These are phyloP conservation scores for Funneliformis caledonium DNA, from an alignment of 371 early-diverging fungal species.

Conservation along the genomic window DNA sequence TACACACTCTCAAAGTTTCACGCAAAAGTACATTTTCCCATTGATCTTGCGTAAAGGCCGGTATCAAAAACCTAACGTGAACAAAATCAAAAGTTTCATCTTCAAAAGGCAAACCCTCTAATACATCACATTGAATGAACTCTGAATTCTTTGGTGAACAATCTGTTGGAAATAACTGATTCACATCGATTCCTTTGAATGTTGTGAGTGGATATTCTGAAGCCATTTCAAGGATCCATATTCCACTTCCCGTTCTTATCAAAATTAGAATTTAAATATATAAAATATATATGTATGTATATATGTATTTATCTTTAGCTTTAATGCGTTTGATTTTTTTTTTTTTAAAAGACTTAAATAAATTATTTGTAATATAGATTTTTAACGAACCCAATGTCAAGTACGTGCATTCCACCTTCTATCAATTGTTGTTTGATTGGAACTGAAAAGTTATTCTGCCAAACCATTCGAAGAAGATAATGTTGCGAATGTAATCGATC, in stretches of 20 bases:
- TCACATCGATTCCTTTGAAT: conserved; percentile 58
- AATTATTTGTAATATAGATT: neutral
- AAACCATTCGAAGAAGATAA: neutral
- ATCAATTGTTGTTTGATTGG: conserved; percentile 9
- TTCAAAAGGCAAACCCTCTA: conserved; percentile 57
- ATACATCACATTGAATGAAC: conserved; percentile 48
- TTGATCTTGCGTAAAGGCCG: conserved; percentile 43
- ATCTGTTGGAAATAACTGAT: conserved; percentile 55
- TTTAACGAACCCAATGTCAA: neutral
- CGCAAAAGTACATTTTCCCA: conserved; percentile 25
- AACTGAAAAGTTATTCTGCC: conserved; percentile 1
- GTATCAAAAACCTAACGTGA: conserved; percentile 53
- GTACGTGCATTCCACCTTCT: neutral
- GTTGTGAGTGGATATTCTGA: conserved; percentile 58
- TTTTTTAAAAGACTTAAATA: too few relatives aligned
- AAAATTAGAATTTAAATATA: conserved; percentile 22
- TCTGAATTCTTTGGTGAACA: conserved; percentile 3
- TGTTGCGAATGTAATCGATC: neutral
- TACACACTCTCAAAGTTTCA: conserved; percentile 14
- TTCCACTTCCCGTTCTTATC: neutral
- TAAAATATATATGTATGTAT: neutral
- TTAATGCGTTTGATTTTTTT: too few relatives aligned
- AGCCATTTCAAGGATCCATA: conserved; percentile 56
- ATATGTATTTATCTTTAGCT: too few relatives aligned
- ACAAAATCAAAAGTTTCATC: conserved; percentile 62